Conservation (phyloP, 1,284 basidiomycete genomes). For the Naganishia liquefaciens region DNA sequence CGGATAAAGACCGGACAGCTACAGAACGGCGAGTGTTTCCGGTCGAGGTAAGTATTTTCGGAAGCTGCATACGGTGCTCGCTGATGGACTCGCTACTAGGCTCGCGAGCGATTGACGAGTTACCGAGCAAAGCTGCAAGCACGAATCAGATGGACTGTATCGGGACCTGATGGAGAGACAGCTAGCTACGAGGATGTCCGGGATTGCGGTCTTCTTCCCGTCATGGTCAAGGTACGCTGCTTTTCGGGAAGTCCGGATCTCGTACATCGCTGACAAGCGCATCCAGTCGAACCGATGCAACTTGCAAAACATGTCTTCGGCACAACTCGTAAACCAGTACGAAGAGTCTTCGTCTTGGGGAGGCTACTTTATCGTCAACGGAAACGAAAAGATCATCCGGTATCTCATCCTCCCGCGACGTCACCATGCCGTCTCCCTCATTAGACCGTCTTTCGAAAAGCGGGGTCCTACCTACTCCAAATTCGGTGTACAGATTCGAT, state of each 20-base stretch:
- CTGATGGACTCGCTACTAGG: conserved; percentile 57
- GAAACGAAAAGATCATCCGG: conserved; percentile 97
- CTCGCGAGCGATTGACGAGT: conserved; percentile 85
- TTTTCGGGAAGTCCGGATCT: not conserved
- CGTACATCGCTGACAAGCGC: not conserved
- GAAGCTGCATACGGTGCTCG: not conserved
- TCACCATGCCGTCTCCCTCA: conserved; percentile 67
- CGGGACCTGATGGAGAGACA: conserved; percentile 60
- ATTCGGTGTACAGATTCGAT: conserved; percentile 93
- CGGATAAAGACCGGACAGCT: conserved; percentile 76
- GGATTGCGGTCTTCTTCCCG: conserved; percentile 89
- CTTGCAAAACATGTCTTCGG: conserved; percentile 77
- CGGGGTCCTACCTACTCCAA: conserved; percentile 93
- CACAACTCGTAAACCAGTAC: conserved; percentile 81
- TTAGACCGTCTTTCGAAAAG: conserved; percentile 77
- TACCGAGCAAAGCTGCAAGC: conserved; percentile 91
- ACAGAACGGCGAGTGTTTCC: conserved; percentile 82
- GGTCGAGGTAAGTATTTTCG: conserved; percentile 65
- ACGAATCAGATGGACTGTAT: conserved; percentile 82
- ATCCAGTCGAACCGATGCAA: conserved; percentile 89
- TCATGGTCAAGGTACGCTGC: conserved; percentile 86
- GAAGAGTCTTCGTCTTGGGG: conserved; percentile 99
- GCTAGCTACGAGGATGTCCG: conserved; percentile 67
- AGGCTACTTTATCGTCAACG: conserved; percentile 98
- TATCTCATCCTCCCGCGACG: conserved; percentile 73